Base-by-base conservation (phyloP, 164 flowering plant species). In the Aristolochia californica region DNA sequence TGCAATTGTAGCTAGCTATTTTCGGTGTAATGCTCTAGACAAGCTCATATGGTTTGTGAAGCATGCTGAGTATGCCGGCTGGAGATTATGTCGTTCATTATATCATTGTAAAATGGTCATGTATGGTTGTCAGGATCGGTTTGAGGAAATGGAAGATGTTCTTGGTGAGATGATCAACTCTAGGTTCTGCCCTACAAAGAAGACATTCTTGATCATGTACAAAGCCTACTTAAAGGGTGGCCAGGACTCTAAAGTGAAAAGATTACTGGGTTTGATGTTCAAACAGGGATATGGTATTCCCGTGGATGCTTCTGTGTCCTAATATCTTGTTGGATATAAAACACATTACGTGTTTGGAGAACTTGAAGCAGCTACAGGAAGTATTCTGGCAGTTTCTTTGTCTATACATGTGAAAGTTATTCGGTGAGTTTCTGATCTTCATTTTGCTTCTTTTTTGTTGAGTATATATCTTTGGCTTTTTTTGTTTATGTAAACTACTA, bases 51-150 rank as follows among this genome's bases (percentile, higher is more conserved):
- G 12, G 51, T 48, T 48, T 48, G 51, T 48, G 11, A 48, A 18
- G 21, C 51, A 73, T 56, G 90, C 95, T 0, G 85, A 83, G 72
- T 49, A 5, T 71, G 81, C 83, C 38, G 85, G 87, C 11, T 90
- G 97, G 97, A 78, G 61, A 62, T 68, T 82, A 0, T 82, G 84
- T 62, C 68, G 88, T 57, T 82, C 85, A 43, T 62, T 87, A 38
- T 90, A 85, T 63, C 95, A 85, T 61, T 79, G 83, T 60, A 80
- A 76, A 66, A 83, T 87, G 97, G 81, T 80, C 27, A 72, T 85
- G 95, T 87, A 74, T 75, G 66, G 74, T 24, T 71, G 77, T 48
- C 70, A 79, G 28, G 73, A 69, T 21, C 84, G 91, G n/a, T 53
- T 87, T 25, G 75, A 68, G 51, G 91, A 90, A 68, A 90, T 90